Evolutionary conservation across 2,329 filamentous ascomycete genomes (phyloP), one percentile per base, ranked within the genome.

Genomic region (Helotiales sp.): DNA sequence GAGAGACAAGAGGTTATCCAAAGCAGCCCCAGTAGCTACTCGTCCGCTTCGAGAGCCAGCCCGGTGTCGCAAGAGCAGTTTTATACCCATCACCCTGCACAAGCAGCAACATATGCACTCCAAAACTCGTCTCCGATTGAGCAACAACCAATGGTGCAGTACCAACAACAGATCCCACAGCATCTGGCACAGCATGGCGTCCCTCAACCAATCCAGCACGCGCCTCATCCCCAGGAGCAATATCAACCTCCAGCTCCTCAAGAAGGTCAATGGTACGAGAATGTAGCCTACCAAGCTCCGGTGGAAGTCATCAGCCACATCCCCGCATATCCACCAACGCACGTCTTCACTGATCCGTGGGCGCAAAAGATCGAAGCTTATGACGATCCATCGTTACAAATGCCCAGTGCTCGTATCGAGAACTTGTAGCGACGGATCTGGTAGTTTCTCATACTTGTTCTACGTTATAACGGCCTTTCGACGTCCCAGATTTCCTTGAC

Each of bases 1-100:
- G 67, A 73, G 27, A 76, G 75, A 46, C 76, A 67, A 33, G 76
- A 77, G 5, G 78, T 82, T 17, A 74, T 85, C 34, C 79, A 84
- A 62, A 86, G 79, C 69, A 86, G 83, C 66, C 83, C 84, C 1
- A 79, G 75, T 57, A 79, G 77, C 65, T 85, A 84, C 70, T 85
- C 84, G 5, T 78, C 82, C 0, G 75, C 76, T 5, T 81, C 82
- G 0, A 78, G 77, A 55, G 77, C 80, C 46, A 82, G 81, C 62
- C 79, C 83, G 1, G 74, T 80, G 19, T 74, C 79, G 9, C 79
- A 81, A 60, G 79, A 83, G 44, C 73, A 76, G 54, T 81, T 82
- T 66, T 88, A 87, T 69, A 82, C 81, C 5, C 82, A 84, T 60
- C 80, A 81, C 27, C 74, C 77, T 1, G 70, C 77, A 1, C 77